Conservation (phyloP, 352 stramenopile species). For the Globisporangium spiculum region DNA sequence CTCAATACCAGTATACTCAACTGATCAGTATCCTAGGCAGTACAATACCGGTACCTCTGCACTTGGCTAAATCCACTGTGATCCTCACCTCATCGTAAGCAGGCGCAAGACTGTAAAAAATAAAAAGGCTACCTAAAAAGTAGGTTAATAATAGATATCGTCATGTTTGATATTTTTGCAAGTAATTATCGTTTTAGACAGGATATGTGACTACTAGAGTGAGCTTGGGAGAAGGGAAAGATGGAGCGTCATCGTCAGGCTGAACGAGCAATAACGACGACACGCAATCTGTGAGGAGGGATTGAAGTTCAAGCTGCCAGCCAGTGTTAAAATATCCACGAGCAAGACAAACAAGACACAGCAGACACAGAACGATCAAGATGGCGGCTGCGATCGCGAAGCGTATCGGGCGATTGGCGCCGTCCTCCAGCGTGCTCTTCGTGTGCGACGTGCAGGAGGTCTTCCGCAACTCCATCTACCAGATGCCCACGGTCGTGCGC, state of each 20-base stretch:
- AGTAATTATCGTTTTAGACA: too few relatives aligned
- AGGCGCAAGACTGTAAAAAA: too few relatives aligned
- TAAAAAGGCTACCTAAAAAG: too few relatives aligned
- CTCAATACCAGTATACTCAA: background rate
- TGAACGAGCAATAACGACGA: background rate
- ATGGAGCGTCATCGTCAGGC: too few relatives aligned
- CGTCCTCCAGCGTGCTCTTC: constrained; percentile 86
- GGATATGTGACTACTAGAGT: too few relatives aligned
- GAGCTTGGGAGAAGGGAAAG: too few relatives aligned
- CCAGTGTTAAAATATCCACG: background rate
- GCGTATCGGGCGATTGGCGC: constrained; percentile 49
- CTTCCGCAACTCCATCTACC: constrained; percentile 93
- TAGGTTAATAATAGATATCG: too few relatives aligned
- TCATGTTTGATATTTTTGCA: too few relatives aligned
- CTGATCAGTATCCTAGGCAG: background rate
- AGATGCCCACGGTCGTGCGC: constrained; percentile 90
- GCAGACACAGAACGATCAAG: background rate
- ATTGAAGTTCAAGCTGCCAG: constrained; percentile 8
- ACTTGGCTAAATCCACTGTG: too few relatives aligned
- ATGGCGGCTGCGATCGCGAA: constrained; percentile 10
- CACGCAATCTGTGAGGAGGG: background rate
- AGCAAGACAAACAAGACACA: background rate
- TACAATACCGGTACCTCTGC: background rate
- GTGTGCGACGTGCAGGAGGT: constrained; percentile 97
- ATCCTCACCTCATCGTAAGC: too few relatives aligned